Conservation (phyloP, 2,329 filamentous ascomycete genomes). For the Herpomyces periplanetae region DNA sequence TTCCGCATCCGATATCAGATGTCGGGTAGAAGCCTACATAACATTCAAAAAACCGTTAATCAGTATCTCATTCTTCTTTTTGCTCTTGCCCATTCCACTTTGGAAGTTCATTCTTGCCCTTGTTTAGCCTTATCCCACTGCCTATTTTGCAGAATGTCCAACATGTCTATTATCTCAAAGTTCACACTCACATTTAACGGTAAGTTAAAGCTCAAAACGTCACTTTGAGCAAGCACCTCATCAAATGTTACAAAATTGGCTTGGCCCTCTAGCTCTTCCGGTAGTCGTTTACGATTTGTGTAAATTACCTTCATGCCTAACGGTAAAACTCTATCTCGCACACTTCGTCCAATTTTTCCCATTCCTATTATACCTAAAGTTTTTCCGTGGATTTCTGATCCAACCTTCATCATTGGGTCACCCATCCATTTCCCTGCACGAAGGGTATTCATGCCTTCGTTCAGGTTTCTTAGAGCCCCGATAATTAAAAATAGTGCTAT, state of each 20-base stretch:
- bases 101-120: not conserved
- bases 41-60: constrained; percentile 1
- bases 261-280: constrained; percentile 19
- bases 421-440: constrained; percentile 28
- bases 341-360: constrained; percentile 25
- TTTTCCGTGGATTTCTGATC: constrained; percentile 38
- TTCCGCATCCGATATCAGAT: constrained; percentile 29
- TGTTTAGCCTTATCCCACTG: too few species aligned
- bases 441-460: constrained; percentile 20
- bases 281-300: constrained; percentile 24
- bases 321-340: constrained; percentile 18
- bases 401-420: constrained; percentile 11
- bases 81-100: not conserved
- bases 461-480: constrained; percentile 34
- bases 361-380: constrained; percentile 34
- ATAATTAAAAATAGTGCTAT: constrained; percentile 40
- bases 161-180: constrained; percentile 1
- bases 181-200: constrained; percentile 27
- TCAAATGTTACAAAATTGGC: constrained; percentile 33
- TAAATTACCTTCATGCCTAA: constrained; percentile 42
- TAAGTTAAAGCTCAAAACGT: constrained; percentile 41
- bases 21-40: constrained; percentile 19
- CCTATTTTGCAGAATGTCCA: constrained; percentile 1
- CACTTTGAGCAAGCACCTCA: constrained; percentile 22
- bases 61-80: not conserved